Conservation (phyloP, 2,329 filamentous ascomycete species). For the Mycocentrospora acerina region DNA sequence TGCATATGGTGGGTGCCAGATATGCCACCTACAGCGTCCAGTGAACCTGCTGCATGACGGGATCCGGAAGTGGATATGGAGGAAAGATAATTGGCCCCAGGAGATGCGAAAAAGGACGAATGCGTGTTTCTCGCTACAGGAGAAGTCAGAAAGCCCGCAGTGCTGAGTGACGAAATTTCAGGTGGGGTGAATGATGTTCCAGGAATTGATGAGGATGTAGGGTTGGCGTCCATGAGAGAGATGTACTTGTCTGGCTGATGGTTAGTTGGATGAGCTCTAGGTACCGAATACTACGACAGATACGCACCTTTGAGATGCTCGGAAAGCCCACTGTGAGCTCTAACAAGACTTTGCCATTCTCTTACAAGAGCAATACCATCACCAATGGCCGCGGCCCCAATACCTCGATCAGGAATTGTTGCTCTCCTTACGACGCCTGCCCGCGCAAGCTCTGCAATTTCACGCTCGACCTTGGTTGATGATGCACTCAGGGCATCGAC, state of each 20-base stretch:
- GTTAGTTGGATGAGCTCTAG: slow-evolving; percentile 6
- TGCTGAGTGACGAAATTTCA: slow-evolving; percentile 61
- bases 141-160: slow-evolving; percentile 66
- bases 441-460: slow-evolving; percentile 62
- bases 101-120: slow-evolving; percentile 45
- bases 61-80: slow-evolving; percentile 64
- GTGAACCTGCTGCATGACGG: slow-evolving; percentile 66
- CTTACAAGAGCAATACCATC: slow-evolving; percentile 63
- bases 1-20: slow-evolving; percentile 66
- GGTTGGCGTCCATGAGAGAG: slow-evolving; percentile 53
- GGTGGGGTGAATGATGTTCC: slow-evolving; percentile 44
- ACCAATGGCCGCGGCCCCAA: slow-evolving; percentile 59
- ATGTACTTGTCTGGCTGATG: slow-evolving; percentile 50
- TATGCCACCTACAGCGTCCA: slow-evolving; percentile 69
- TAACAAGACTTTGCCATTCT: slow-evolving; percentile 49
- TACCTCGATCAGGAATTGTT: slow-evolving; percentile 62
- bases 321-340: slow-evolving; percentile 21
- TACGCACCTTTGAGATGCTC: slow-evolving; percentile 41
- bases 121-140: slow-evolving; percentile 34
- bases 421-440: slow-evolving; percentile 63
- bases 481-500: slow-evolving; percentile 64
- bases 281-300: not conserved
- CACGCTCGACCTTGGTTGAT: slow-evolving; percentile 66
- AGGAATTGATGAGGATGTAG: slow-evolving; percentile 49
- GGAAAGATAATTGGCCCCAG: slow-evolving; percentile 49